phyloP scores from a whole-genome alignment of 768 basidiomycete species.

The Thelephora ganbajun region DNA sequence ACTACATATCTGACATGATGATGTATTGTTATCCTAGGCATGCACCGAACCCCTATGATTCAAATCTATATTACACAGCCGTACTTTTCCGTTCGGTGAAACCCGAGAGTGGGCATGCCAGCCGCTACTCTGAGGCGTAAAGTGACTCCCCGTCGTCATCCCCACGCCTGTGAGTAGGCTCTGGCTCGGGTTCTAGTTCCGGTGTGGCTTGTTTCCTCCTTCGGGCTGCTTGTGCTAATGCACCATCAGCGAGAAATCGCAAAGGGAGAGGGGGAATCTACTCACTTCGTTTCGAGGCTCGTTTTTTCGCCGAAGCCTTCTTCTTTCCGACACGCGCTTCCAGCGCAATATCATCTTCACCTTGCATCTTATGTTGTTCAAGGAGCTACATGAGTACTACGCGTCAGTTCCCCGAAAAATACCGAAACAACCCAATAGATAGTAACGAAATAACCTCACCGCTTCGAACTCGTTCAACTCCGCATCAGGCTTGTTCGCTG shows the following conservation, averaged over 20 bases:
- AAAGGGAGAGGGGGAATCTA: not conserved
- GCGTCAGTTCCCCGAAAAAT: constrained; percentile 1
- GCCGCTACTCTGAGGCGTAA: not conserved
- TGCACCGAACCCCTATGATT: too few species aligned
- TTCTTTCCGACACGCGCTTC: constrained; percentile 78
- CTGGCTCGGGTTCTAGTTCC: not conserved
- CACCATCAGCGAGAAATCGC: not conserved
- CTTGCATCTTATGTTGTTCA: constrained; percentile 69
- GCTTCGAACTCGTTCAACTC: constrained; percentile 92
- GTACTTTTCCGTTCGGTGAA: too few species aligned
- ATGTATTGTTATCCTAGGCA: too few species aligned
- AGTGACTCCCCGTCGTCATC: not conserved
- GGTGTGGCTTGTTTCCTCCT: constrained; percentile 12
- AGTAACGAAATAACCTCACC: constrained; percentile 28
- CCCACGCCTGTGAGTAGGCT: too few species aligned
- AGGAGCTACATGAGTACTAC: constrained; percentile 43
- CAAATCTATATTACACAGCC: too few species aligned
- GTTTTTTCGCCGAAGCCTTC: constrained; percentile 67
- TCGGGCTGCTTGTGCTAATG: constrained; percentile 12
- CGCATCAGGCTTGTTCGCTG: constrained; percentile 80
- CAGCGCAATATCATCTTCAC: constrained; percentile 82
- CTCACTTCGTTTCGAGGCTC: constrained; percentile 37
- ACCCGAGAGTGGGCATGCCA: too few species aligned
- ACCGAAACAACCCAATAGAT: not conserved
- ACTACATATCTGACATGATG: too few species aligned